These are phyloP conservation scores for Lipomyces kockii DNA, from an alignment of 805 yeast species.

Conservation along the genomic window DNA sequence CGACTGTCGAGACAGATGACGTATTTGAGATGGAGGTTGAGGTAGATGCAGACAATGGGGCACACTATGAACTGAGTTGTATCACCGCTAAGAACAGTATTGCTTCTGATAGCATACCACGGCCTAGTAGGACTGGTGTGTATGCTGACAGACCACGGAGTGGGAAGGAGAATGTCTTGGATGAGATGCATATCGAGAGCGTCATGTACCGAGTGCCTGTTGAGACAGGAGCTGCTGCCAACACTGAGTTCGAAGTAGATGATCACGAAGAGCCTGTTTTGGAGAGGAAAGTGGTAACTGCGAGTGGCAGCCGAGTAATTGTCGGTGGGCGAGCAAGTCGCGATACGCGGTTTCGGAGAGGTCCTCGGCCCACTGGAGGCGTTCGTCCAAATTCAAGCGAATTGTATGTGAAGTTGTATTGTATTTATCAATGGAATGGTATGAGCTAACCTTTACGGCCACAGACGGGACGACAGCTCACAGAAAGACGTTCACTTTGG, in stretches of 20 bases:
- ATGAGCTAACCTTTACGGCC: neutral
- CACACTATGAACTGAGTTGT: neutral
- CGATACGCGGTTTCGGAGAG: constrained; percentile 13
- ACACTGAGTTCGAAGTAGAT: neutral
- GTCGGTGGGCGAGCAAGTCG: constrained; percentile 29
- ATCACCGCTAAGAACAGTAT: neutral
- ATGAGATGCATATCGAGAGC: neutral
- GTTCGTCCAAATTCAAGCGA: neutral
- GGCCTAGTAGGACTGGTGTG: constrained; percentile 19
- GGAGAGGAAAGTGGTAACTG: constrained; percentile 15
- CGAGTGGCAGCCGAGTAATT: constrained; percentile 15
- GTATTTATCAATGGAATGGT: neutral
- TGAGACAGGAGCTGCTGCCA: constrained; percentile 6
- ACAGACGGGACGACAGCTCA: constrained; percentile 1
- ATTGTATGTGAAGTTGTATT: neutral
- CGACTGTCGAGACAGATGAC: neutral
- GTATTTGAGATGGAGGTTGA: neutral
- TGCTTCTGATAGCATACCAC: neutral
- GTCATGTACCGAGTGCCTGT: constrained; percentile 18
- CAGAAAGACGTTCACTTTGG: neutral
- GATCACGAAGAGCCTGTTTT: neutral
- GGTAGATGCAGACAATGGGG: neutral
- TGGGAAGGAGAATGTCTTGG: neutral
- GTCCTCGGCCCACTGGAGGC: constrained; percentile 20
- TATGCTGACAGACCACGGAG: constrained; percentile 3